Base-by-base conservation (phyloP, 345 rosid genomes). In the Turnera subulata region DNA sequence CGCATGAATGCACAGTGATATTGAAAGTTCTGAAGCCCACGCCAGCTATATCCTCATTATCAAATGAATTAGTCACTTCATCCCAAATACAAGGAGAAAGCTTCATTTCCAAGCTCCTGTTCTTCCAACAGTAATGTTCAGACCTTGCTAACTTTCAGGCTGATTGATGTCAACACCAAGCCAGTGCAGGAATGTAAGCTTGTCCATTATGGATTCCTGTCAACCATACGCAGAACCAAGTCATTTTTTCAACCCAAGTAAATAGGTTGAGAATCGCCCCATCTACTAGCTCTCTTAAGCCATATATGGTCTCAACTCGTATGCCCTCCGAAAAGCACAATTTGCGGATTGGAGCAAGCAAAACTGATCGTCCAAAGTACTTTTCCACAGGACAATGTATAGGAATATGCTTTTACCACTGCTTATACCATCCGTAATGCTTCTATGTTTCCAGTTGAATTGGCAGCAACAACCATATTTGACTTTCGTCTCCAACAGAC, bases 401-500 rank as follows among this genome's bases (percentile, higher is more conserved):
- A 32, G 24, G 22, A 23, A 26, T 12, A 18, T 17, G 54, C 35
- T 22, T 24, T 13, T 58, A 11, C 19, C 17, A 29, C 49, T 25
- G 45, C 24, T 63, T 52, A 53, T 9, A 53, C 59, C 59, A 63
- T 53, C 46, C 14, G 42, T 37, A 63, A 22, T 13, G 53, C 53
- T 37, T 53, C 33, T 35, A 63, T 63, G 17, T 20, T 29, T 53
- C 67, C 67, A 23, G 11, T 63, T 16, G 67, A 63, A 19, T 45
- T 63, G 25, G 67, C 53, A 53, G 67, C 67, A 5, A 63, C 67
- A 45, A 63, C 35, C 59, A 63, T 62, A 32, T 53, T 54, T 1
- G 67, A 53, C 33, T 63, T 54, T 23, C 23, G 53, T 19, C 60
- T 54, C 67, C 67, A 63, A 37, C 67, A 63, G 17, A 63, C 67